Base-by-base conservation (phyloP, 1,139 yeast genomes). In the Suhomyces taliae region DNA sequence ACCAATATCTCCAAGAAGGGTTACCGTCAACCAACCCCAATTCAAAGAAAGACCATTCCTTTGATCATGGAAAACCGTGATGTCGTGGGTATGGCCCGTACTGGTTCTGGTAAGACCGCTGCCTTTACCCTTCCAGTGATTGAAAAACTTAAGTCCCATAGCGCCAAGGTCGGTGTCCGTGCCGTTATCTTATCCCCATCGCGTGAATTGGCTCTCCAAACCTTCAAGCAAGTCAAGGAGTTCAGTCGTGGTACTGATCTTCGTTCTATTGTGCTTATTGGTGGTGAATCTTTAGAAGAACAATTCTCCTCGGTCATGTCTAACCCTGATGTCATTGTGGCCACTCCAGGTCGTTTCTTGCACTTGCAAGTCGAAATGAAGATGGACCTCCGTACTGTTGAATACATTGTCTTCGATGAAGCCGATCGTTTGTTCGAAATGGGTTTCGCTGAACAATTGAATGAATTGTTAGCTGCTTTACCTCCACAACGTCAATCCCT, bases 41-140 rank as follows among this genome's bases (percentile, higher is more conserved):
- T 95, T 64, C 99, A 95, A 69, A 78, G 99, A 53, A 91, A 91
- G 63, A 85, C 99, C 3, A 89, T 95, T 48, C 99, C 99, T 1
- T 74, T 90, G 48, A 85, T 93, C 47, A 73, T 93, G 72, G 91
- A 88, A 49, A 86, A 83, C 50, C 78, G 96, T 61, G 99, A 95
- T 69, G 96, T 95, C 34, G 99, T 95, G 19, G 99, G 98, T 60
- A 95, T 95, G 97, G 99, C 99, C 19, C 81, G 98, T 61, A 95
- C 99, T 1, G 99, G 99, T 59, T 88, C 97, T 32, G 99, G 99
- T 75, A 95, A 95, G 64, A 95, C 99, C 0, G 98, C 98, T 6
- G 99, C 99, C 0, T 95, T 95, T 65, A 82, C 90, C n/a, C 71
- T 95, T 48, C 99, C 99, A 2, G 79, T 95, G 72, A 78, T 95